phyloP scores from a whole-genome alignment of 352 stramenopile species.

The Pythium sukuiense region DNA sequence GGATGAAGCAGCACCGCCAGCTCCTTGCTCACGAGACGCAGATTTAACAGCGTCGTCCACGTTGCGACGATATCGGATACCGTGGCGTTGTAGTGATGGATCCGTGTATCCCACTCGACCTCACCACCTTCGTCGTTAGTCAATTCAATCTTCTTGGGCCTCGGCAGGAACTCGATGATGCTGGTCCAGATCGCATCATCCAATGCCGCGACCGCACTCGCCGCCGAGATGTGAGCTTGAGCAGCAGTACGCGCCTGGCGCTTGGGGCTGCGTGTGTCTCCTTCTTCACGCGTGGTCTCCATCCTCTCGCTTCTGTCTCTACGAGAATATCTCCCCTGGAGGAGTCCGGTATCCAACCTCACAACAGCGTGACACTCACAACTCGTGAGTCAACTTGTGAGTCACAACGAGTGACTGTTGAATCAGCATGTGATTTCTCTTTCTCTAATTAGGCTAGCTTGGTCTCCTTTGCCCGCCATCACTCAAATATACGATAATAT shows the following conservation, averaged over 20 bases:
- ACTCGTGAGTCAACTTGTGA: too few relatives aligned
- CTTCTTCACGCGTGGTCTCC: too few relatives aligned
- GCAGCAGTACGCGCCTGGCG: neutral
- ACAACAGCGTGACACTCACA: too few relatives aligned
- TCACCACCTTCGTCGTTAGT: too few relatives aligned
- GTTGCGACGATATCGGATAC: neutral
- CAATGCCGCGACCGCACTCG: neutral
- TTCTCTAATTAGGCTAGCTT: too few relatives aligned
- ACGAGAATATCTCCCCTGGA: too few relatives aligned
- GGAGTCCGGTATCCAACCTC: too few relatives aligned
- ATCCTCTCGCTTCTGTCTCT: too few relatives aligned
- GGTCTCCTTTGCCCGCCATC: neutral
- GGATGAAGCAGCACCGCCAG: neutral
- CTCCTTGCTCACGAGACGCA: neutral
- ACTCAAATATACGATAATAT: too few relatives aligned
- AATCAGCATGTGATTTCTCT: too few relatives aligned
- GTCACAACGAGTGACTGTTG: too few relatives aligned
- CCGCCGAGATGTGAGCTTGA: too few relatives aligned
- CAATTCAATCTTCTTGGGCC: neutral
- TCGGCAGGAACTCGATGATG: neutral
- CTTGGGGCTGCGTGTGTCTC: neutral
- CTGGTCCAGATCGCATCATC: neutral
- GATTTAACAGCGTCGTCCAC: neutral
- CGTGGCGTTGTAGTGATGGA: neutral
- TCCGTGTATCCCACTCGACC: neutral